These are phyloP conservation scores for Simmondsia chinensis DNA, from an alignment of 148 eudicot species.

Conservation along the genomic window DNA sequence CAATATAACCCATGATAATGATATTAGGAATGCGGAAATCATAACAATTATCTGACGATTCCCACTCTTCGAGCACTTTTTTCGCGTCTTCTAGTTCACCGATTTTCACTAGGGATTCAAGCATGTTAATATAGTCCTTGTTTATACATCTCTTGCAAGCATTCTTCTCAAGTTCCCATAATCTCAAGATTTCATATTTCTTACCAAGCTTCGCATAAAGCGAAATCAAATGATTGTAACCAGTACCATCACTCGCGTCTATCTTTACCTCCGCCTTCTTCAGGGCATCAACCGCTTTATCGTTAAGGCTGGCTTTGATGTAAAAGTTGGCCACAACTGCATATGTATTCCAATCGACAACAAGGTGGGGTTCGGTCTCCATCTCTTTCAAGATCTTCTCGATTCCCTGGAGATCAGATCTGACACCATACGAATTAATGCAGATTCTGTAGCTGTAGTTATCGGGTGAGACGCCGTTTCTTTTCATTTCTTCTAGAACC, in stretches of 20 bases:
- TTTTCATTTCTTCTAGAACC: slow-evolving; percentile 64
- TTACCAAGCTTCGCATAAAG: slow-evolving; percentile 54
- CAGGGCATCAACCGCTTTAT: slow-evolving; percentile 48
- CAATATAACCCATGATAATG: slow-evolving; percentile 35
- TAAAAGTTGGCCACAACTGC: slow-evolving; percentile 63
- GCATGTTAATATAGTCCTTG: slow-evolving; percentile 54
- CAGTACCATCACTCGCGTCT: slow-evolving; percentile 45
- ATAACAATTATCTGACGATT: slow-evolving; percentile 55
- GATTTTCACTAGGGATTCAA: slow-evolving; percentile 56
- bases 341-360: slow-evolving; percentile 85
- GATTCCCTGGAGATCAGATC: slow-evolving; percentile 53
- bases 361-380: slow-evolving; percentile 60
- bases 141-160: slow-evolving; percentile 57
- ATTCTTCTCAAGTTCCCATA: slow-evolving; percentile 74
- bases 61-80: slow-evolving; percentile 67
- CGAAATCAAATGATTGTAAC: slow-evolving; percentile 71
- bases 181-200: slow-evolving; percentile 52
- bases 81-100: slow-evolving; percentile 61
- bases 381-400: slow-evolving; percentile 60
- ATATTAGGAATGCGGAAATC: slow-evolving; percentile 56
- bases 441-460: slow-evolving; percentile 81
- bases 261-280: slow-evolving; percentile 59
- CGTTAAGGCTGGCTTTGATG: slow-evolving; percentile 39
- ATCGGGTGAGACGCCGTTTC: slow-evolving; percentile 57
- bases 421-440: slow-evolving; percentile 65